These are phyloP conservation scores for Lentinula guzmanii DNA, from an alignment of 768 basidiomycete species.

Conservation along the genomic window DNA sequence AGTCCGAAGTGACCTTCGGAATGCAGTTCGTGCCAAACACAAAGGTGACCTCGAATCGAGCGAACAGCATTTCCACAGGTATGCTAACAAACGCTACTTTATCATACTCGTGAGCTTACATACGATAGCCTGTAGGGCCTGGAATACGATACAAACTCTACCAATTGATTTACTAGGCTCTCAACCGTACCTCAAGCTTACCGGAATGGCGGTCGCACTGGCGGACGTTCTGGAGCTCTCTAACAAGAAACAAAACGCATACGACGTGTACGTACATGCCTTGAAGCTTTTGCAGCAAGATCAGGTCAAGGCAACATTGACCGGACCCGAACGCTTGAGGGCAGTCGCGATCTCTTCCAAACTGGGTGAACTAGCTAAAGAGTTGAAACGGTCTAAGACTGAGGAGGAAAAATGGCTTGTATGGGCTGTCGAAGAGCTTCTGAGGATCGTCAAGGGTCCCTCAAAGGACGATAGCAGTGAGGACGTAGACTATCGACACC, in stretches of 20 bases:
- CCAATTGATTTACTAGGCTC: conserved; percentile 29
- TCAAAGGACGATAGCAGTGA: not conserved
- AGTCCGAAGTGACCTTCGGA: conserved; percentile 57
- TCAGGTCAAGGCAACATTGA: conserved; percentile 12
- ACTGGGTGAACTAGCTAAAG: conserved; percentile 35
- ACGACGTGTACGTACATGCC: conserved; percentile 30
- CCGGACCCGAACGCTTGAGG: conserved; percentile 27
- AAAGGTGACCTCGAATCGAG: conserved; percentile 49
- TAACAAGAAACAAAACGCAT: conserved; percentile 29
- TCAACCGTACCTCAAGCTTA: conserved; percentile 57
- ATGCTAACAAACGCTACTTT: conserved; percentile 13
- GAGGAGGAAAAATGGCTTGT: conserved; percentile 39
- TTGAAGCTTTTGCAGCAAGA: conserved; percentile 25
- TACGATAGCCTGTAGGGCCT: conserved; percentile 37
- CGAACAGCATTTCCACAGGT: conserved; percentile 50
- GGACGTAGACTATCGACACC: not conserved
- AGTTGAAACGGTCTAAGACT: conserved; percentile 20
- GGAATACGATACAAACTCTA: conserved; percentile 43
- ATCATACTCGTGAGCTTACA: conserved; percentile 2
- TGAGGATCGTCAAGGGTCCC: conserved; percentile 25
- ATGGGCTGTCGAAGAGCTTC: conserved; percentile 36
- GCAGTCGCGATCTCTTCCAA: conserved; percentile 35
- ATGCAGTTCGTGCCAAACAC: conserved; percentile 56
- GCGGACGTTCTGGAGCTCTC: conserved; percentile 48
- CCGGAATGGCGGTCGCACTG: conserved; percentile 59